Evolutionary conservation across 495 filamentous ascomycete species (phyloP).

Genomic region (Durotheca rogersii): DNA sequence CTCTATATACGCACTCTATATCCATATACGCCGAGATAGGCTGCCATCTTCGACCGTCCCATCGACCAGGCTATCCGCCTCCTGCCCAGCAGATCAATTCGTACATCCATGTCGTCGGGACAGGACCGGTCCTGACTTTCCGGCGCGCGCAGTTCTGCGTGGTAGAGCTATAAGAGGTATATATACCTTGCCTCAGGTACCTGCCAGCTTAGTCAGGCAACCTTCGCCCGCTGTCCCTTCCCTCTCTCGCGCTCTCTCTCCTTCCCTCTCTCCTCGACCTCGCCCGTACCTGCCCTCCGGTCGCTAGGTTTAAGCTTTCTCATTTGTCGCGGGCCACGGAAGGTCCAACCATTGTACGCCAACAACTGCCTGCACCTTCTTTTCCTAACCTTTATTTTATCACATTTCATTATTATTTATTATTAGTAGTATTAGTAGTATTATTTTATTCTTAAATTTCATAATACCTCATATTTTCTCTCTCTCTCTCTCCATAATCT

Average conservation of each 20-base stretch:
- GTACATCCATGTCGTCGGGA: too few species aligned
- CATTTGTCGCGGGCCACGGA: constrained; percentile 25
- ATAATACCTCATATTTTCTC: not conserved
- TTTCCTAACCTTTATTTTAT: not conserved
- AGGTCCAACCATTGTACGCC: constrained; percentile 26
- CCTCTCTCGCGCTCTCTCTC: not conserved
- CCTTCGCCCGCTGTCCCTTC: not conserved
- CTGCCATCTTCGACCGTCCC: too few species aligned
- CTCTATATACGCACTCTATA: not conserved
- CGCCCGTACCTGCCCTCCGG: constrained; percentile 1
- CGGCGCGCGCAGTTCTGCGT: too few species aligned
- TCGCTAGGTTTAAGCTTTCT: constrained; percentile 18
- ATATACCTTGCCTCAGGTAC: too few species aligned
- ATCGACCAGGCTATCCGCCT: too few species aligned
- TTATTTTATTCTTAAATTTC: not conserved
- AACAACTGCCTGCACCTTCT: constrained; percentile 11
- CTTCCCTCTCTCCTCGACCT: not conserved
- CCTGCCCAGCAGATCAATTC: too few species aligned
- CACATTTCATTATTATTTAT: not conserved
- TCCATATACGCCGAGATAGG: not conserved
- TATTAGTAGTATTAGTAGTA: not conserved
- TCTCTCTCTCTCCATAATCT: not conserved
- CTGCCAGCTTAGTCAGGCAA: not conserved
- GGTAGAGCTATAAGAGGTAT: too few species aligned
- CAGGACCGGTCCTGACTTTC: too few species aligned